Percentiles rank a stretch among this genome's conserved stretches.
phyloP scores from a whole-genome alignment of 106 monocot species.

The Acorus gramineus region DNA sequence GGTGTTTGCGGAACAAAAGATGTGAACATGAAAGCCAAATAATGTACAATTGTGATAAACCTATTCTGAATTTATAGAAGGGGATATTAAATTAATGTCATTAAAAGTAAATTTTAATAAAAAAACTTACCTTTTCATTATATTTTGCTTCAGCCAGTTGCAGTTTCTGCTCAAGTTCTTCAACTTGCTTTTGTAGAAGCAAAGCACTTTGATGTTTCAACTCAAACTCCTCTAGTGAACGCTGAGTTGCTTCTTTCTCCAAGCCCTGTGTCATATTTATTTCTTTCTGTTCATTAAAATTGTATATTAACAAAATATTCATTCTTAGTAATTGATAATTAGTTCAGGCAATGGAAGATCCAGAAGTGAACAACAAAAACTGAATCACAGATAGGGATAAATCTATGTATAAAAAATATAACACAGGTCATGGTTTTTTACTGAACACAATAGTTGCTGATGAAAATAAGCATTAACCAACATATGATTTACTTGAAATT shows the following conservation, averaged over 20 bases:
- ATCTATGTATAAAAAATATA: slow-evolving; percentile 3
- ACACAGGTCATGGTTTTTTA: too few species aligned
- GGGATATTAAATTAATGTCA: neutral
- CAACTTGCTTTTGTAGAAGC: slow-evolving; percentile 39
- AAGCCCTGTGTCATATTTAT: slow-evolving; percentile 21
- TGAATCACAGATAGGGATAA: too few species aligned
- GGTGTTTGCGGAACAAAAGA: too few species aligned
- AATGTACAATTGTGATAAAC: neutral
- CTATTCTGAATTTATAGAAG: neutral
- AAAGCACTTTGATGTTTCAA: slow-evolving; percentile 19
- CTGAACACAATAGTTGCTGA: too few species aligned
- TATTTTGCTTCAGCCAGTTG: slow-evolving; percentile 37
- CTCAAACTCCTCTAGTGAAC: slow-evolving; percentile 23
- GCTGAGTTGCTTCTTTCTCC: slow-evolving; percentile 31
- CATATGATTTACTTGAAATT: too few species aligned
- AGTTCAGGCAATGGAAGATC: too few species aligned
- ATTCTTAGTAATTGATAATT: too few species aligned
- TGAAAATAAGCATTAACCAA: too few species aligned
- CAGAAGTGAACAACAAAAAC: too few species aligned
- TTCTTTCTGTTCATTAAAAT: slow-evolving; percentile 32
- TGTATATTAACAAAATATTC: too few species aligned
- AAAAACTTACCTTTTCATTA: slow-evolving; percentile 32
- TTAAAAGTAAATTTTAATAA: neutral
- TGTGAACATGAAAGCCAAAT: too few species aligned
- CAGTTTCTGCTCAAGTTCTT: slow-evolving; percentile 37